Evolutionary conservation across 2,329 filamentous ascomycete genomes (phyloP), one percentile per base, ranked within the genome.

Genomic region (Stylonectria norvegica): DNA sequence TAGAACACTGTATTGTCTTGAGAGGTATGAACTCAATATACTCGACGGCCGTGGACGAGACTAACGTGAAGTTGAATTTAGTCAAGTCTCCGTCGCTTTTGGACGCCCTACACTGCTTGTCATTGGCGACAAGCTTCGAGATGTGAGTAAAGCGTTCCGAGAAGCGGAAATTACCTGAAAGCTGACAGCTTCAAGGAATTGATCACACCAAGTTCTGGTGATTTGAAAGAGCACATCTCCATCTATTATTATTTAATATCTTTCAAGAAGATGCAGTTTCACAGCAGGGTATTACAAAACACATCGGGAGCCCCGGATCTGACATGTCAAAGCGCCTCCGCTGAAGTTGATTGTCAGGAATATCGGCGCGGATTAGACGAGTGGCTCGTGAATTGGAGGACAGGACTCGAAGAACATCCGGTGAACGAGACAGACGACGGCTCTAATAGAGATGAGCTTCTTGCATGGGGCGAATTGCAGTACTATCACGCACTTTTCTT

Each of bases 1-100:
- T 10, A 37, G 47, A 18, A 50, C 47, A 11, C 32, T 50, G 17
- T 50, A 48, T 37, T 41, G 36, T 28, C 27, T 50, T 10, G 47
- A 50, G 11, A 42, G 47, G 47, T 49, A 28, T 10, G 37, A 19
- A 20, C 6, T 15, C 20, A 22, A 27, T 16, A n/a, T 6, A 19
- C 5, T 20, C 12, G 23, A 15, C 4, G n/a, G n/a, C 30, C 16
- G 5, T 15, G 25, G n/a, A 34, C 30, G n/a, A n/a, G n/a, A n/a
- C n/a, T n/a, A n/a, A n/a, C n/a, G n/a, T 30, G 15, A 30, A 14
- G 22, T 36, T 15, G 11, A 23, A 5, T n/a, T 18, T 20, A 49
- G 43, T 17, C 36, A 43, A 30, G 44, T 45, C 14, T 47, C 47
- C 4, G 44, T 45, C 14, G 47, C 44, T 10, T 42, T 42, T 34